A percentile compares a stretch with the other conserved stretches of the same genome.
Evolutionary conservation across 2,329 filamentous ascomycete genomes (phyloP).

Genomic region (Aspergillus fumigatus): DNA sequence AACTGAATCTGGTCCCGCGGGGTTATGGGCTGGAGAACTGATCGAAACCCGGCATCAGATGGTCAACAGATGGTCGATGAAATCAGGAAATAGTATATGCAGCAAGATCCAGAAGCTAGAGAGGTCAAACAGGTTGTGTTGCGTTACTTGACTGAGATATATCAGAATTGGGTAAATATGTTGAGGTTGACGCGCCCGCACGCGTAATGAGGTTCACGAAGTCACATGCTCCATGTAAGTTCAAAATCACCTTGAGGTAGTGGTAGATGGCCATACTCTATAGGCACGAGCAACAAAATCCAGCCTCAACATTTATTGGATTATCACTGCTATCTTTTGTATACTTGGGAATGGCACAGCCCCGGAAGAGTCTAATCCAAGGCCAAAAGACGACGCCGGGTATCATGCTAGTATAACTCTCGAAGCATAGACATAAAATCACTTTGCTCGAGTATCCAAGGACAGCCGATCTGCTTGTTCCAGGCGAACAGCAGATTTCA

Average conservation of each 20-base stretch:
- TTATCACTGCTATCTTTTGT: not conserved
- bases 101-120: not conserved
- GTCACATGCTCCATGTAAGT: constrained; percentile 32
- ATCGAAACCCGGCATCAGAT: not conserved
- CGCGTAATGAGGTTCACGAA: constrained; percentile 29
- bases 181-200: constrained; percentile 20
- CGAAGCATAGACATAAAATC: constrained; percentile 14
- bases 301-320: not conserved
- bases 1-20: not conserved
- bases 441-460: constrained; percentile 58
- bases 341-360: not conserved
- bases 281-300: not conserved
- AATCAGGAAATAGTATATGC: not conserved
- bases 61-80: not conserved
- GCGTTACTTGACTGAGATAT: constrained; percentile 2
- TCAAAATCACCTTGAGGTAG: not conserved
- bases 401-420: constrained; percentile 8
- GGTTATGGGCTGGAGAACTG: not conserved
- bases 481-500: constrained; percentile 54
- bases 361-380: not conserved
- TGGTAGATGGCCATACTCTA: no score
- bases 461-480: constrained; percentile 54
- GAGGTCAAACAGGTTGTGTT: not conserved
- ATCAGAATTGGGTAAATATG: constrained; percentile 1
- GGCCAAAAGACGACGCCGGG: not conserved